Conservation (phyloP, 352 stramenopile species). For the Blastocystis sp. region DNA sequence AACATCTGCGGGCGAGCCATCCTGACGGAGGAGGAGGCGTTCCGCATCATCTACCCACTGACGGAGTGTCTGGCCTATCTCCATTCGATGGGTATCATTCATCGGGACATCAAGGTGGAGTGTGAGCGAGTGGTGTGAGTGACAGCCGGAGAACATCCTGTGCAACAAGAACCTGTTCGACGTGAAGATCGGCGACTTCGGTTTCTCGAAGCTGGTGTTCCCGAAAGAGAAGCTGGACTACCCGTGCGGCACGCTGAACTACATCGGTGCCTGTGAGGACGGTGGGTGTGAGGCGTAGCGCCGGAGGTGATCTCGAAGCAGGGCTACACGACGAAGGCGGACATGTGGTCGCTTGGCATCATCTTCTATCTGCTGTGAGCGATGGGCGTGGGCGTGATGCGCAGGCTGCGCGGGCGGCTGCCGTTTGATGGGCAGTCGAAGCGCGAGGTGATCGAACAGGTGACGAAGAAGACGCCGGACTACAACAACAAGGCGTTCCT, state of each 20-base stretch:
- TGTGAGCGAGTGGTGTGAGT: neutral
- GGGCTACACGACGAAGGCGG: constrained; percentile 83
- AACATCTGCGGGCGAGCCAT: constrained; percentile 83
- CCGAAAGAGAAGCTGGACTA: constrained; percentile 87
- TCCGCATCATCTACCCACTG: constrained; percentile 81
- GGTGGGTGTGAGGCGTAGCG: constrained; percentile 75
- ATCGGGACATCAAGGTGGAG: constrained; percentile 73
- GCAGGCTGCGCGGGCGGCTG: constrained; percentile 78
- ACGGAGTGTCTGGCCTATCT: constrained; percentile 85
- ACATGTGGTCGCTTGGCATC: constrained; percentile 87
- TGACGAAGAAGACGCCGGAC: constrained; percentile 81
- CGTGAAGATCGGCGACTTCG: constrained; percentile 83
- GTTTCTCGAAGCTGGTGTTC: constrained; percentile 84
- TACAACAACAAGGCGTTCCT: constrained; percentile 74
- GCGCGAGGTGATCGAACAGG: constrained; percentile 86
- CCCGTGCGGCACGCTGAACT: constrained; percentile 86
- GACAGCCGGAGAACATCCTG: constrained; percentile 78
- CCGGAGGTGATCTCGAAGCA: constrained; percentile 83
- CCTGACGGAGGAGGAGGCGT: constrained; percentile 84
- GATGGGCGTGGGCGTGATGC: neutral
- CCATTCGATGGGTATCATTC: constrained; percentile 84
- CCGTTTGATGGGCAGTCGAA: constrained; percentile 86
- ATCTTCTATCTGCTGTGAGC: constrained; percentile 84
- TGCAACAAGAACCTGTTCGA: constrained; percentile 75
- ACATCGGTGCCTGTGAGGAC: constrained; percentile 71